Evolutionary conservation across 2,329 filamentous ascomycete genomes (phyloP).

Genomic region (Calonectria pteridis): DNA sequence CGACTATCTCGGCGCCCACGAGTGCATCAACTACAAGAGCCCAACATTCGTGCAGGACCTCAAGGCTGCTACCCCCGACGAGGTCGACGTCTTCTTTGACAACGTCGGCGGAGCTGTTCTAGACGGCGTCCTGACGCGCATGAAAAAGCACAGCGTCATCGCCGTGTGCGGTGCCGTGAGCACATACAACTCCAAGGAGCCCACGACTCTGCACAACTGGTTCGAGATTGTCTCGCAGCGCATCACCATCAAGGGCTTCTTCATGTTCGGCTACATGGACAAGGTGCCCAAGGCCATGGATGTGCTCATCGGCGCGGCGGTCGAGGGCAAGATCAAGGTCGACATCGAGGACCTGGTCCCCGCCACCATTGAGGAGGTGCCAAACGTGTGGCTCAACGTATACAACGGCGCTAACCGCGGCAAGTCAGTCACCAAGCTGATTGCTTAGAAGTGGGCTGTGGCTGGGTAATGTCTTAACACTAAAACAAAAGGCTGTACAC

Average conservation of each 20-base stretch:
- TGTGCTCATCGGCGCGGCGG: conserved; percentile 43
- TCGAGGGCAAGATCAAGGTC: conserved; percentile 42
- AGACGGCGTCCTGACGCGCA: conserved; percentile 44
- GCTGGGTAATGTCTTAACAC: not conserved
- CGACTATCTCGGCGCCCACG: conserved; percentile 43
- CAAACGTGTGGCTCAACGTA: conserved; percentile 21
- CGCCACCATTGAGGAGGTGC: conserved; percentile 28
- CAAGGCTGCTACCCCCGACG: conserved; percentile 43
- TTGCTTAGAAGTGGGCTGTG: not conserved
- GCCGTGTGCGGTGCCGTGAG: conserved; percentile 45
- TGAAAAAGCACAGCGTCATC: conserved; percentile 42
- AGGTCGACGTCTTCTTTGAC: conserved; percentile 47
- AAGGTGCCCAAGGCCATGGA: conserved; percentile 42
- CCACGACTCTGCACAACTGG: conserved; percentile 45
- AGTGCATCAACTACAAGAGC: conserved; percentile 48
- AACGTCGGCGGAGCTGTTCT: conserved; percentile 45
- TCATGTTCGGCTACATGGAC: conserved; percentile 48
- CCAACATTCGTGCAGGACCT: conserved; percentile 45
- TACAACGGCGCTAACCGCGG: conserved; percentile 25
- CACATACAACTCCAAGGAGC: conserved; percentile 44
- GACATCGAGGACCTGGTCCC: conserved; percentile 37
- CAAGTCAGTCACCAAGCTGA: conserved; percentile 27
- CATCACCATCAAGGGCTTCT: conserved; percentile 43
- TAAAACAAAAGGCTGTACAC: not conserved
- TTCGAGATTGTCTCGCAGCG: conserved; percentile 45